phyloP scores from a whole-genome alignment of 805 yeast genomes.

The Limtongia smithiae region DNA sequence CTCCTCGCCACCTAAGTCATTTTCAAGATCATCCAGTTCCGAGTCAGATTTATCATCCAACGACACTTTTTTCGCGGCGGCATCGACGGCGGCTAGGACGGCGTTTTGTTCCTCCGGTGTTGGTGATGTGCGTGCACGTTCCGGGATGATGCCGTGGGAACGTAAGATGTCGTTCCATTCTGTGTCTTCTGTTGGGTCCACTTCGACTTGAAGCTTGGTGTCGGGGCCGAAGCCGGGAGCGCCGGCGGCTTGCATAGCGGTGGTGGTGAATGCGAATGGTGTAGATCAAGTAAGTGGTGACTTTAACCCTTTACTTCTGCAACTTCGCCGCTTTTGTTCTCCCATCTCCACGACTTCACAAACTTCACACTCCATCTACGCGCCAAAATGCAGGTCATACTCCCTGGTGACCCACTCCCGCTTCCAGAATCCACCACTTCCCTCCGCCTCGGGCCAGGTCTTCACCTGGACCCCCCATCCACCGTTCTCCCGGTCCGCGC shows the following conservation, averaged over 20 bases:
- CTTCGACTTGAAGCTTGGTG: slow-evolving; percentile 25
- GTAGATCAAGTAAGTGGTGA: no score
- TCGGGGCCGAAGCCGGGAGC: no score
- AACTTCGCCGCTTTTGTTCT: not conserved
- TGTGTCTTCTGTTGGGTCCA: slow-evolving; percentile 93
- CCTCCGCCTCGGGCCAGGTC: slow-evolving; percentile 25
- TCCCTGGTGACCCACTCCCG: slow-evolving; percentile 23
- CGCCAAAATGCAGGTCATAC: slow-evolving; percentile 5
- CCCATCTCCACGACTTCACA: not conserved
- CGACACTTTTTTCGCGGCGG: slow-evolving; percentile 69
- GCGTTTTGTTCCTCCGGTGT: slow-evolving; percentile 83
- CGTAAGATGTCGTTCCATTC: slow-evolving; percentile 95
- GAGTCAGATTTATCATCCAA: slow-evolving; percentile 25
- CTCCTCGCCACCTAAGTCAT: slow-evolving; percentile 90
- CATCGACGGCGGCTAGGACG: slow-evolving; percentile 78
- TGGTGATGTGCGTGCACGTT: slow-evolving; percentile 83
- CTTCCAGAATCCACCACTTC: slow-evolving; percentile 1
- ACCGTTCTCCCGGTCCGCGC: slow-evolving; percentile 20
- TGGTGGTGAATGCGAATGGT: no score
- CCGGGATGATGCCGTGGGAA: slow-evolving; percentile 87
- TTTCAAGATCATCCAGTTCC: slow-evolving; percentile 72
- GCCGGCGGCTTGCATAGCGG: no score
- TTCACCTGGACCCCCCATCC: slow-evolving; percentile 18
- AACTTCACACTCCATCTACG: not conserved
- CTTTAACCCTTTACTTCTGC: not conserved